Conservation (phyloP, 1,139 yeast species). For the Zhuliangozyma blackwelliae region DNA sequence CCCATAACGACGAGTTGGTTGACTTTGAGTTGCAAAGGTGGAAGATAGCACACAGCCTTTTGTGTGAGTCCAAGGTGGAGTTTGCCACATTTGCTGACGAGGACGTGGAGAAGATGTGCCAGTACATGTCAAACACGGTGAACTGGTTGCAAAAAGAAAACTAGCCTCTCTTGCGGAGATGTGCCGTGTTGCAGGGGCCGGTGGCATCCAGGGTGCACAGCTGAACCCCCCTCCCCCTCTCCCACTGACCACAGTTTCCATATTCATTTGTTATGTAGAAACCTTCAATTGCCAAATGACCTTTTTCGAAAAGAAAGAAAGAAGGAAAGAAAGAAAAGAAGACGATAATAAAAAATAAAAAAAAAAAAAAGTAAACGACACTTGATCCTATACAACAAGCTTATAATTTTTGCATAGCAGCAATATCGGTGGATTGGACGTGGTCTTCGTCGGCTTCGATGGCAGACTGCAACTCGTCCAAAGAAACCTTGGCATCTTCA, state of each 20-base stretch:
- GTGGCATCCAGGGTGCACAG: no score
- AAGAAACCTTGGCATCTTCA: conserved; percentile 93
- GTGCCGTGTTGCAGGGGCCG: no score
- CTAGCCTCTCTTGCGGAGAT: no score
- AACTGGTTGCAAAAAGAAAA: conserved; percentile 12
- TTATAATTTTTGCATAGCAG: conserved; percentile 97
- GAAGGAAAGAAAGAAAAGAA: no score
- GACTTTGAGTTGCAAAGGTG: conserved; percentile 28
- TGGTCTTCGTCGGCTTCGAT: conserved; percentile 98
- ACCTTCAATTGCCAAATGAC: no score
- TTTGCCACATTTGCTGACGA: conserved; percentile 19
- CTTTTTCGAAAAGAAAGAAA: no score
- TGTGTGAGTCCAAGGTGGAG: conserved; percentile 19
- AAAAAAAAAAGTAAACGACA: no score
- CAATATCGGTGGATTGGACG: conserved; percentile 97
- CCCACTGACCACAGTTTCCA: no score
- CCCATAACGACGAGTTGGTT: conserved; percentile 1
- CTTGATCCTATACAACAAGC: conserved; percentile 10
- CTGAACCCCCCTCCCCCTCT: no score
- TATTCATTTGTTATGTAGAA: no score
- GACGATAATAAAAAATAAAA: no score
- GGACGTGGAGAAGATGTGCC: conserved; percentile 13
- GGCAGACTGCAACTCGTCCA: conserved; percentile 78
- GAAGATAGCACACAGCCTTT: conserved; percentile 16
- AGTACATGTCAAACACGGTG: conserved; percentile 20